These are phyloP conservation scores for Fusarium oxysporum DNA, from an alignment of 2,329 filamentous ascomycete genomes.

Conservation along the genomic window DNA sequence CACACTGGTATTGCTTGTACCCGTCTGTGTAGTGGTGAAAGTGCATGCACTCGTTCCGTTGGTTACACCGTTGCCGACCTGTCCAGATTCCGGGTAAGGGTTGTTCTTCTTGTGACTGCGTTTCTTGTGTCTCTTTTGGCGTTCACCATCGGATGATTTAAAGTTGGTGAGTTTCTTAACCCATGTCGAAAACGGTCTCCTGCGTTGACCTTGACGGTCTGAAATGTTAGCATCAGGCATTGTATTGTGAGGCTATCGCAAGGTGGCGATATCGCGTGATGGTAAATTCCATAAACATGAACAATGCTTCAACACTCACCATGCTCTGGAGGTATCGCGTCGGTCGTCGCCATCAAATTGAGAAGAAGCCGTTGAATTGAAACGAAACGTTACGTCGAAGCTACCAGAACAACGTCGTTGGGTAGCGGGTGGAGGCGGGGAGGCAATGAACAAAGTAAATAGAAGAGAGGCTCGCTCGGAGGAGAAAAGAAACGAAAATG, in stretches of 20 bases:
- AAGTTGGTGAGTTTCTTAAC: constrained; percentile 93
- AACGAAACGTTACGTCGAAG: constrained; percentile 21
- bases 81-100: constrained; percentile 88
- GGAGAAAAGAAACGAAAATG: constrained; percentile 3
- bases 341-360: constrained; percentile 46
- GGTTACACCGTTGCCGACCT: constrained; percentile 53
- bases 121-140: constrained; percentile 62
- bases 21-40: constrained; percentile 67
- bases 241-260: constrained; percentile 3
- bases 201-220: constrained; percentile 77
- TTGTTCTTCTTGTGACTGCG: constrained; percentile 80
- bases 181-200: constrained; percentile 90
- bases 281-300: neutral
- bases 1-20: constrained; percentile 63
- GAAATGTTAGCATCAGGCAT: constrained; percentile 50
- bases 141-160: constrained; percentile 74
- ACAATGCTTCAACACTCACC: constrained; percentile 22
- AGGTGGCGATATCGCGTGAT: constrained; percentile 17
- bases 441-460: constrained; percentile 26
- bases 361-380: constrained; percentile 4
- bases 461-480: constrained; percentile 14
- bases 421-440: constrained; percentile 35
- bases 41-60: constrained; percentile 63
- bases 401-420: constrained; percentile 34
- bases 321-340: constrained; percentile 42